phyloP scores from a whole-genome alignment of 441 rosid species.

The Populus tomentosa region DNA sequence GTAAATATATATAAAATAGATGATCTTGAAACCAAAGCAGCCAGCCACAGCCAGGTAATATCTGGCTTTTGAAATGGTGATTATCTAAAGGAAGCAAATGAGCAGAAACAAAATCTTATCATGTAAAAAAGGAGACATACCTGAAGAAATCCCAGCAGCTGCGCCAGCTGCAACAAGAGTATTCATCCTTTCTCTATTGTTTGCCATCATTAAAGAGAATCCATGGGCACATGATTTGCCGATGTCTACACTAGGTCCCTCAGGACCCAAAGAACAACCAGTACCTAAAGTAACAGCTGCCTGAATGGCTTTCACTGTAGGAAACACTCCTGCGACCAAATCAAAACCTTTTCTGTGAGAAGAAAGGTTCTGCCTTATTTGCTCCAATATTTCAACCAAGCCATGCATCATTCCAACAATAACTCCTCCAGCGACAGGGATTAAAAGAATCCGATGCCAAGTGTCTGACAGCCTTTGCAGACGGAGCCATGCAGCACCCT shows the following conservation, averaged over 20 bases:
- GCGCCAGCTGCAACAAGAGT: conserved; percentile 99
- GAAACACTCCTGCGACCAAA: conserved; percentile 78
- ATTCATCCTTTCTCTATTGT: conserved; percentile 87
- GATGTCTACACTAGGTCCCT: conserved; percentile 96
- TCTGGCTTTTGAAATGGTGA: not conserved
- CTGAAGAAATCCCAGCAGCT: conserved; percentile 71
- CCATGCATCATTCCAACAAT: conserved; percentile 99
- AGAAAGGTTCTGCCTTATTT: conserved; percentile 67
- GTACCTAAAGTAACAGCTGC: conserved; percentile 95
- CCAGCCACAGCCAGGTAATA: not conserved
- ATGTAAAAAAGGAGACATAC: not conserved
- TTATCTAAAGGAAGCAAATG: not conserved
- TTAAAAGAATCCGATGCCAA: conserved; percentile 91
- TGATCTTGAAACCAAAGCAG: not conserved
- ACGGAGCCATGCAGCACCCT: conserved; percentile 97
- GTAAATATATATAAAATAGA: not conserved
- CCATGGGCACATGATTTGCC: conserved; percentile 96
- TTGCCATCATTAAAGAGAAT: conserved; percentile 87
- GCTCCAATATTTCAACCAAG: conserved; percentile 76
- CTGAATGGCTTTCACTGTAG: conserved; percentile 84
- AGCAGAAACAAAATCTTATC: not conserved
- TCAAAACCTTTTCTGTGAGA: conserved; percentile 70
- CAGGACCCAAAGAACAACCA: conserved; percentile 95
- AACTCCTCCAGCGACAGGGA: conserved; percentile 94
- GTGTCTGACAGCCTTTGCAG: conserved; percentile 79